phyloP scores from a whole-genome alignment of 2,329 filamentous ascomycete species.

The Xylariaceae sp. region DNA sequence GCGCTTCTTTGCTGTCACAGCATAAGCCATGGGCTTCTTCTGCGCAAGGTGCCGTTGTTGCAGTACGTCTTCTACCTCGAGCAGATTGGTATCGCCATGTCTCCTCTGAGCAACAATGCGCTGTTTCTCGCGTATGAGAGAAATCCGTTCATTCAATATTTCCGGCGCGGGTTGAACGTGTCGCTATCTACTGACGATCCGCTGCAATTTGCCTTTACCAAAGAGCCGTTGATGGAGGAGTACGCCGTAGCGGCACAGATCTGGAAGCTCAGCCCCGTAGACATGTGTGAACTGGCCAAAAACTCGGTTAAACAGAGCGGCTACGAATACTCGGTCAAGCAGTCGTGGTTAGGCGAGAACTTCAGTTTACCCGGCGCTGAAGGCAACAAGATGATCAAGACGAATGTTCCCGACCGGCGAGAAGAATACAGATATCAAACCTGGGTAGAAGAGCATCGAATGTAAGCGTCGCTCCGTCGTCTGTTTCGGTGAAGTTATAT shows the following conservation, averaged over 20 bases:
- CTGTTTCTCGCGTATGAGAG: slow-evolving; percentile 94
- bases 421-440: slow-evolving; percentile 89
- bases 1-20: slow-evolving; percentile 91
- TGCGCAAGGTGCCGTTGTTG: slow-evolving; percentile 88
- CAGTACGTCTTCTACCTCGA: slow-evolving; percentile 98
- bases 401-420: slow-evolving; percentile 89
- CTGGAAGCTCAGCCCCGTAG: slow-evolving; percentile 92
- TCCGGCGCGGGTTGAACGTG: slow-evolving; percentile 89
- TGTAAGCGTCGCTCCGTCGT: slow-evolving; percentile 54
- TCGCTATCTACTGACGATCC: slow-evolving; percentile 96
- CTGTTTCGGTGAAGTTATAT: background rate
- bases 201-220: slow-evolving; percentile 96
- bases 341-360: slow-evolving; percentile 80
- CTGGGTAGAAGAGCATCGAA: slow-evolving; percentile 72
- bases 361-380: slow-evolving; percentile 73
- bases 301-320: slow-evolving; percentile 94
- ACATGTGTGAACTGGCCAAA: slow-evolving; percentile 98
- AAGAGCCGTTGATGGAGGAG: slow-evolving; percentile 95
- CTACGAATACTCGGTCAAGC: slow-evolving; percentile 84
- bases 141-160: slow-evolving; percentile 94
- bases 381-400: slow-evolving; percentile 92
- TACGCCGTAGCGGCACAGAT: slow-evolving; percentile 98
- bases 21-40: slow-evolving; percentile 88
- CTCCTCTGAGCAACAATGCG: slow-evolving; percentile 96
- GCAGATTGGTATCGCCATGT: slow-evolving; percentile 98